Percentiles rank a stretch among this genome's conserved stretches.
Conservation (phyloP, 2,329 filamentous ascomycete species). For the Byssothecium circinans region DNA sequence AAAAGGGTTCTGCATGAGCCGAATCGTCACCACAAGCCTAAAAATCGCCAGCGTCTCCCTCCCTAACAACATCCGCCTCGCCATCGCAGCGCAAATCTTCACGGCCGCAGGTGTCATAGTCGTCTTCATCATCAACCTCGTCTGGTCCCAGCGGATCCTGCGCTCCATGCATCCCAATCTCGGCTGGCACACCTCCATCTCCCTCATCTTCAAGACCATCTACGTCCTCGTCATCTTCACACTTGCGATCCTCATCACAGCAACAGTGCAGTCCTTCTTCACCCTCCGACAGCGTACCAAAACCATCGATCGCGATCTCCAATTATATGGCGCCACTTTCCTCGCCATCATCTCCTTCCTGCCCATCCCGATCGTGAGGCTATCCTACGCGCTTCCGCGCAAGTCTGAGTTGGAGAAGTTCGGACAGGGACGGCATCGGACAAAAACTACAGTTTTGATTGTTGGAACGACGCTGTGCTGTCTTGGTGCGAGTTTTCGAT, state of each 20-base stretch:
- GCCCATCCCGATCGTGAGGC: conserved; percentile 60
- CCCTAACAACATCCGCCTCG: conserved; percentile 49
- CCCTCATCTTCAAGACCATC: conserved; percentile 58
- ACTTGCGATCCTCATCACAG: conserved; percentile 67
- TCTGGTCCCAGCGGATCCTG: conserved; percentile 75
- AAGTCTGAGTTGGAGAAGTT: conserved; percentile 55
- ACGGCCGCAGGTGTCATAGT: conserved; percentile 73
- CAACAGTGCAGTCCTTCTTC: conserved; percentile 67
- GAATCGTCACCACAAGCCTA: conserved; percentile 45
- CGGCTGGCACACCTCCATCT: conserved; percentile 65
- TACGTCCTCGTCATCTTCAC: conserved; percentile 61
- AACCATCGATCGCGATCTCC: conserved; percentile 61
- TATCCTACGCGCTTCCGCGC: conserved; percentile 53
- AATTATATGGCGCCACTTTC: conserved; percentile 63
- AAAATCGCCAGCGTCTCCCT: conserved; percentile 37
- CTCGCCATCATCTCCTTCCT: conserved; percentile 68
- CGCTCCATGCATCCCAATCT: conserved; percentile 70
- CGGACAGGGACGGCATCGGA: conserved; percentile 66
- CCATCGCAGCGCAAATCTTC: conserved; percentile 66
- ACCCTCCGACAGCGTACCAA: conserved; percentile 59
- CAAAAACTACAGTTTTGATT: conserved; percentile 68
- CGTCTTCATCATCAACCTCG: conserved; percentile 75
- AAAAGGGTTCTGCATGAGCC: conserved; percentile 48
- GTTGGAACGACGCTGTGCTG: conserved; percentile 62
- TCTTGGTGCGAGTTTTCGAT: conserved; percentile 70